Conservation (phyloP, 2,329 filamentous ascomycete genomes). For the Pseudodiploospora longispora region DNA sequence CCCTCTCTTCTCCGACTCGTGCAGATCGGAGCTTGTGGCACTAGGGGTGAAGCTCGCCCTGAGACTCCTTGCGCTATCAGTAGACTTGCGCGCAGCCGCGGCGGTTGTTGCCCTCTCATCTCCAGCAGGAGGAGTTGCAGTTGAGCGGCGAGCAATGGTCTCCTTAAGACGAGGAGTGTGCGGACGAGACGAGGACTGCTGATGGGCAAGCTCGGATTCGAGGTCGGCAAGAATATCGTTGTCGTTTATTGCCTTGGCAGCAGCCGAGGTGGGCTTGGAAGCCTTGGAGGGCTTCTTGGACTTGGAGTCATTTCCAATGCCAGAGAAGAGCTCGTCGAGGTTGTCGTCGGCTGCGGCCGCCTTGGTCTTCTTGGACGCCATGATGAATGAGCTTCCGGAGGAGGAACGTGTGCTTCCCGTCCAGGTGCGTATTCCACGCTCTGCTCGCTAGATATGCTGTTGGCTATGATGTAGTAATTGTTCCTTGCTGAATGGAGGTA, state of each 20-base stretch:
- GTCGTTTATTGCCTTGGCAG: constrained; percentile 42
- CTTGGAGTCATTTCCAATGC: constrained; percentile 46
- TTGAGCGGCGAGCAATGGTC: constrained; percentile 34
- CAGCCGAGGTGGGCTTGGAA: constrained; percentile 39
- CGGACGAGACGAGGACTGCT: constrained; percentile 65
- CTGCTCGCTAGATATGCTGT: too few relatives aligned
- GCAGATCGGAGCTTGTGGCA: constrained; percentile 53
- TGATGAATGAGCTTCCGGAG: constrained; percentile 21
- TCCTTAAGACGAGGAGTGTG: constrained; percentile 71
- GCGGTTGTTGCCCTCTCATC: constrained; percentile 51
- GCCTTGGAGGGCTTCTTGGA: constrained; percentile 40
- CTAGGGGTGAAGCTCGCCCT: constrained; percentile 66
- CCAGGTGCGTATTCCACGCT: too few relatives aligned
- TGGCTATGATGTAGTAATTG: too few relatives aligned
- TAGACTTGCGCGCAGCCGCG: constrained; percentile 56
- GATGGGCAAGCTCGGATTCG: constrained; percentile 61
- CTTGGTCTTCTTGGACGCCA: constrained; percentile 55
- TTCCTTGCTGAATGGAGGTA: too few relatives aligned
- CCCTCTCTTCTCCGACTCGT: constrained; percentile 47
- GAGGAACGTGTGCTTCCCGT: background rate
- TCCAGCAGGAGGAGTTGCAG: constrained; percentile 45
- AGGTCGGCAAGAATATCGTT: constrained; percentile 83
- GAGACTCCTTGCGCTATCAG: constrained; percentile 64
- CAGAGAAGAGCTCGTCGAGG: constrained; percentile 58
- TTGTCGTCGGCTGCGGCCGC: constrained; percentile 50